These are phyloP conservation scores for Fusarium sp. DNA, from an alignment of 2,329 filamentous ascomycete genomes.

Conservation along the genomic window DNA sequence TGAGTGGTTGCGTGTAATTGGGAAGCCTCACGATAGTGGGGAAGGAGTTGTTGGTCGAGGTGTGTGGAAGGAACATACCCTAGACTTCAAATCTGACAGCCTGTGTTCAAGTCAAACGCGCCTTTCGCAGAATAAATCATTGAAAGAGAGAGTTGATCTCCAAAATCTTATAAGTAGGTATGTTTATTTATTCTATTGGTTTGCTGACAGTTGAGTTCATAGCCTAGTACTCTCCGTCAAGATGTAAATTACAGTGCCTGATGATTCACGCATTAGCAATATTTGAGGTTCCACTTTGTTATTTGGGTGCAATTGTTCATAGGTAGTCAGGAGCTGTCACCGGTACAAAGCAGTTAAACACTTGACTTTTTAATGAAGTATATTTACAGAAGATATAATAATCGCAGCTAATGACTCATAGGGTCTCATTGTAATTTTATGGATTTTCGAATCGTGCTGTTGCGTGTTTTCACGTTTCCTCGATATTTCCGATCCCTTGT, in stretches of 20 bases:
- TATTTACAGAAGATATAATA: rapidly evolving
- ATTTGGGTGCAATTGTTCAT: rapidly evolving
- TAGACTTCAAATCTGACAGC: neutral
- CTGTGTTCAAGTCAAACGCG: neutral
- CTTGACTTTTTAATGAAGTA: neutral
- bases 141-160: no score
- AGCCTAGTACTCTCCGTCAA: neutral
- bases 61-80: neutral
- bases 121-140: no score
- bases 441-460: neutral
- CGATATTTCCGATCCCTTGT: conserved; percentile 1
- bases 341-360: neutral
- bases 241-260: neutral
- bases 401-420: neutral
- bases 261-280: no score
- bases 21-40: neutral
- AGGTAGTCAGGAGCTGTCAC: no score
- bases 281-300: no score
- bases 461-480: conserved; percentile 15
- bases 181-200: no score
- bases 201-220: no score
- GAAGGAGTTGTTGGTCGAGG: neutral
- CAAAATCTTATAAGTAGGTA: no score
- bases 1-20: neutral
- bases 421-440: neutral